These are phyloP conservation scores for Dioscorea zingiberensis DNA, from an alignment of 106 monocot genomes.

Conservation along the genomic window DNA sequence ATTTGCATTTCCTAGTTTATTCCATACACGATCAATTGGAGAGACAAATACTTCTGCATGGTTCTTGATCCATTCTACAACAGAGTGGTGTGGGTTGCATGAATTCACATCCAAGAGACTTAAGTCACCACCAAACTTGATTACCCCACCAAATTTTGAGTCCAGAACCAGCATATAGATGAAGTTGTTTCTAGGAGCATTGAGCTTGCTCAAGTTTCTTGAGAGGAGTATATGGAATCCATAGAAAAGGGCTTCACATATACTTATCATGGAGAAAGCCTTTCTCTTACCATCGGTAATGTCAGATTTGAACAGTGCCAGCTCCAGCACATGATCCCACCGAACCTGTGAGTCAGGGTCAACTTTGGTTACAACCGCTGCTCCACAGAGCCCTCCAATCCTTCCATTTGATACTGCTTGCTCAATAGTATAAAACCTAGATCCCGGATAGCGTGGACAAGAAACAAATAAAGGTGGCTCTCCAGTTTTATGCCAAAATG, in stretches of 20 bases:
- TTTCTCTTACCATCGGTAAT: constrained; percentile 1
- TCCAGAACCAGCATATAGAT: constrained; percentile 25
- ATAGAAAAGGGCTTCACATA: constrained; percentile 29
- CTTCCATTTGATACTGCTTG: constrained; percentile 26
- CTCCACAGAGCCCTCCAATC: constrained; percentile 13
- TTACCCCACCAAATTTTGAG: constrained; percentile 29
- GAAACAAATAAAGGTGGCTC: constrained; percentile 17
- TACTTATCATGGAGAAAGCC: constrained; percentile 5
- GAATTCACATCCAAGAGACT: constrained; percentile 18
- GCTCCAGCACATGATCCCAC: constrained; percentile 26
- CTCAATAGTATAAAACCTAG: constrained; percentile 17
- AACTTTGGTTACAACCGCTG: constrained; percentile 8
- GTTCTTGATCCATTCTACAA: constrained; percentile 25
- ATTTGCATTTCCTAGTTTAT: constrained; percentile 32
- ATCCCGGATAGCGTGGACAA: constrained; percentile 13
- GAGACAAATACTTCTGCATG: constrained; percentile 29
- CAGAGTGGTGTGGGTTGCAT: constrained; percentile 12
- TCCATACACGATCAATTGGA: constrained; percentile 31
- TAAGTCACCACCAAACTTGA: constrained; percentile 27
- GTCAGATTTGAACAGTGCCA: constrained; percentile 17
- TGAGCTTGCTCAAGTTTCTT: constrained; percentile 18
- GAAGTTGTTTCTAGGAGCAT: neutral
- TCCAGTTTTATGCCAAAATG: constrained; percentile 24
- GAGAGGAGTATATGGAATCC: constrained; percentile 28
- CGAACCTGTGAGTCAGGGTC: neutral